Percentiles rank a stretch among this genome's conserved stretches.
Conservation (phyloP, 129 eudicot species). For the Silybum marianum region DNA sequence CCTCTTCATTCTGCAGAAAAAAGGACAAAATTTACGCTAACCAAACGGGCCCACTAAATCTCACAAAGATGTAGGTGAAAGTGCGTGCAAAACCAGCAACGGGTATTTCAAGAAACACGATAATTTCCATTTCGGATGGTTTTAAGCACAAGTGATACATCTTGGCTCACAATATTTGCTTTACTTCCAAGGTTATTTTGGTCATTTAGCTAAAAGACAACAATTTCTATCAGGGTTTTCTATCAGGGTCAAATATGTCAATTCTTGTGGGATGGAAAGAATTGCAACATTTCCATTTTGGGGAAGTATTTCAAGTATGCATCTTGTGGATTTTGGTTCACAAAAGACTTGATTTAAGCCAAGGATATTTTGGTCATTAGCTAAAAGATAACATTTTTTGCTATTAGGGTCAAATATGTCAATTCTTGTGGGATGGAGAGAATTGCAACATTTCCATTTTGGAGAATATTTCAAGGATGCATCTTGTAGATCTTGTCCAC, state of each 20-base stretch:
- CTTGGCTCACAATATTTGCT: neutral
- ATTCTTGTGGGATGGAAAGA: neutral
- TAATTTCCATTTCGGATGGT: neutral
- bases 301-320: neutral
- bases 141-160: neutral
- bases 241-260: neutral
- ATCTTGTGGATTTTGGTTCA: neutral
- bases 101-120: neutral
- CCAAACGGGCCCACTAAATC: neutral
- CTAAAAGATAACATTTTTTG: neutral
- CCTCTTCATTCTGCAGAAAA: constrained; percentile 70
- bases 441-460: neutral
- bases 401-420: neutral
- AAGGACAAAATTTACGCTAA: neutral
- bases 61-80: neutral
- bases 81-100: neutral
- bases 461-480: neutral
- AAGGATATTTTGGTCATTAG: neutral
- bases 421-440: neutral
- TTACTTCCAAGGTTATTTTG: constrained; percentile 8
- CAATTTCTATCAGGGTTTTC: neutral
- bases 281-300: neutral
- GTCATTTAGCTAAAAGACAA: constrained; percentile 21
- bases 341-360: neutral
- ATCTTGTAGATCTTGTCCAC: neutral